phyloP scores from a whole-genome alignment of 352 stramenopile genomes.

The Pythium brachiatum region DNA sequence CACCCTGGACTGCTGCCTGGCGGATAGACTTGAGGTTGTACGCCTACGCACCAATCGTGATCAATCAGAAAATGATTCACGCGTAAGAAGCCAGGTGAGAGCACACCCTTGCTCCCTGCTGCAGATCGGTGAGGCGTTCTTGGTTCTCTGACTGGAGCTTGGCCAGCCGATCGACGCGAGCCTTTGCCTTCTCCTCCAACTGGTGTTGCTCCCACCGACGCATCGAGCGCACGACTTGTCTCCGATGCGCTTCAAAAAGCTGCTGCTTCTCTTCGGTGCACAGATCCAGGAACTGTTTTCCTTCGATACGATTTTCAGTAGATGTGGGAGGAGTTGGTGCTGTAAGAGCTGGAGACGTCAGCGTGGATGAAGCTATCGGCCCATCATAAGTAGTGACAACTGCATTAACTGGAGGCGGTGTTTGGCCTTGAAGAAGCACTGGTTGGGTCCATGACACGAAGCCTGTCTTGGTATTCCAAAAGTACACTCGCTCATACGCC shows the following conservation, averaged over 20 bases:
- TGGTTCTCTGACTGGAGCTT: constrained; percentile 17
- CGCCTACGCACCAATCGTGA: constrained; percentile 29
- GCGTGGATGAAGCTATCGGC: not conserved
- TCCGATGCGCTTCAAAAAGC: constrained; percentile 6
- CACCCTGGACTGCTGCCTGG: constrained; percentile 56
- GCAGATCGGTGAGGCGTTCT: not conserved
- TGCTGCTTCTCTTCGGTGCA: constrained; percentile 8
- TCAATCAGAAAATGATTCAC: not conserved
- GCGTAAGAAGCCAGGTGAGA: not conserved
- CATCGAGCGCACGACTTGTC: constrained; percentile 11
- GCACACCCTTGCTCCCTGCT: constrained; percentile 6
- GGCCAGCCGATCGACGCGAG: constrained; percentile 8
- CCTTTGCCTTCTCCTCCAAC: constrained; percentile 3
- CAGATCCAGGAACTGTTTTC: not conserved
- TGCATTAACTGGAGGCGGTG: not conserved
- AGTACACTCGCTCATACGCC: not conserved
- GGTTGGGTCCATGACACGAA: not conserved
- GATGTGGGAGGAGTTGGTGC: not conserved
- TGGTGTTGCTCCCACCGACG: constrained; percentile 17
- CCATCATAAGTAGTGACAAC: not conserved
- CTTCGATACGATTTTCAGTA: not conserved
- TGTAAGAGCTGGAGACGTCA: not conserved
- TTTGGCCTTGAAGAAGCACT: not conserved
- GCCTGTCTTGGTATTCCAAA: not conserved
- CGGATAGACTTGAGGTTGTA: constrained; percentile 69